A percentile compares a stretch with the other conserved stretches of the same genome.
phyloP scores from a whole-genome alignment of 2,329 filamentous ascomycete species.

The Ceratocystiopsis sp. region DNA sequence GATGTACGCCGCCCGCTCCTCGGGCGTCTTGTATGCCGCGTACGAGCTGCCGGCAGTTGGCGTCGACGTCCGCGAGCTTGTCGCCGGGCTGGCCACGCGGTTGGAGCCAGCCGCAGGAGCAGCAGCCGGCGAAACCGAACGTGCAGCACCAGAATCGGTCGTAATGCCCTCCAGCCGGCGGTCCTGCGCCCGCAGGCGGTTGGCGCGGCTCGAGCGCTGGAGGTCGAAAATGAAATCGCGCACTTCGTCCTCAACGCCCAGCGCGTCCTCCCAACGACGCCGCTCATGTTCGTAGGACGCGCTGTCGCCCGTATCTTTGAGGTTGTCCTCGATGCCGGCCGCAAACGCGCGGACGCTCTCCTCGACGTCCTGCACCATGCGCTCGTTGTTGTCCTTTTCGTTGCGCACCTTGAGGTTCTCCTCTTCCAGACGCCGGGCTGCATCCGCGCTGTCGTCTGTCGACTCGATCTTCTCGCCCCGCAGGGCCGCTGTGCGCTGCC shows the following conservation, averaged over 20 bases:
- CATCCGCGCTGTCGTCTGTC: constrained; percentile 55
- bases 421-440: constrained; percentile 72
- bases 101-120: constrained; percentile 12
- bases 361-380: constrained; percentile 92
- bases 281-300: constrained; percentile 75
- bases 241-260: constrained; percentile 92
- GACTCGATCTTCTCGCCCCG: constrained; percentile 64
- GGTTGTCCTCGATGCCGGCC: constrained; percentile 64
- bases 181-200: constrained; percentile 48
- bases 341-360: constrained; percentile 87
- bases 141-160: background rate
- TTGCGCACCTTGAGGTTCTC: constrained; percentile 66
- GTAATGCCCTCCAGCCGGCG: constrained; percentile 22
- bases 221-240: constrained; percentile 97
- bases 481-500: constrained; percentile 83
- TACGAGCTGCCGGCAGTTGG: constrained; percentile 47
- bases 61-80: constrained; percentile 28
- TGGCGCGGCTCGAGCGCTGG: constrained; percentile 66
- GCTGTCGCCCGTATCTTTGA: constrained; percentile 65
- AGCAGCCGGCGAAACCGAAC: constrained; percentile 10
- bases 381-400: constrained; percentile 86
- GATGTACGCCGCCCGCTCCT: constrained; percentile 89
- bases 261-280: constrained; percentile 84
- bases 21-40: constrained; percentile 71
- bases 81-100: constrained; percentile 4